Percentiles rank a stretch among this genome's conserved stretches.
phyloP scores from a whole-genome alignment of 2,329 filamentous ascomycete species.

The Arthroderma sp. region DNA sequence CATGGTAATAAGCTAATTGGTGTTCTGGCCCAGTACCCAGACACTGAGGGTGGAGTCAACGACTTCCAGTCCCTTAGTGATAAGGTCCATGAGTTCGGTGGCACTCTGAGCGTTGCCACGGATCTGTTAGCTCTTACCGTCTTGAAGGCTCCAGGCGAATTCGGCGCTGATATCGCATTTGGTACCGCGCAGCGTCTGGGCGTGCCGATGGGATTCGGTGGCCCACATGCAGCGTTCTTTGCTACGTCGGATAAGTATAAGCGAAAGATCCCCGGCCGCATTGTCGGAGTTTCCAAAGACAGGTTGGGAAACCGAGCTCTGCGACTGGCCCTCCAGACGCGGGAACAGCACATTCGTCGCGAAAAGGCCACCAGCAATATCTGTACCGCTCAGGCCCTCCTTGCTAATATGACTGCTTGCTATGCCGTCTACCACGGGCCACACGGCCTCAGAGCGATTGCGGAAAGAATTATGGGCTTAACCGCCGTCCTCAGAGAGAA shows the following conservation, averaged over 20 bases:
- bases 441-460: conserved; percentile 67
- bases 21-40: conserved; percentile 88
- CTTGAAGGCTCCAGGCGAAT: conserved; percentile 81
- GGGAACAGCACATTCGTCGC: conserved; percentile 89
- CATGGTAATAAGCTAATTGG: conserved; percentile 73
- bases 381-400: conserved; percentile 83
- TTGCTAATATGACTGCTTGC: conserved; percentile 92
- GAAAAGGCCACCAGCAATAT: conserved; percentile 98
- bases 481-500: conserved; percentile 56
- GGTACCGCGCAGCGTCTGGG: conserved; percentile 85
- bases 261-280: conserved; percentile 80
- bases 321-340: conserved; percentile 74
- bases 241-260: conserved; percentile 83
- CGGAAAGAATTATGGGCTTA: conserved; percentile 60
- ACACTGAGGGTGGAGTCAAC: conserved; percentile 68
- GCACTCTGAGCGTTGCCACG: conserved; percentile 74
- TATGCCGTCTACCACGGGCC: conserved; percentile 93
- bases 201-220: conserved; percentile 82
- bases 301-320: conserved; percentile 69
- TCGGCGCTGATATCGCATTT: conserved; percentile 89
- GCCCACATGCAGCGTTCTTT: conserved; percentile 95
- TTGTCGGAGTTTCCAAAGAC: conserved; percentile 87
- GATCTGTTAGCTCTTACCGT: conserved; percentile 79
- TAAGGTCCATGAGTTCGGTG: conserved; percentile 61
- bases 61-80: conserved; percentile 65